Conservation (phyloP, 1,284 basidiomycete species). For the Microbotryum saponariae region DNA sequence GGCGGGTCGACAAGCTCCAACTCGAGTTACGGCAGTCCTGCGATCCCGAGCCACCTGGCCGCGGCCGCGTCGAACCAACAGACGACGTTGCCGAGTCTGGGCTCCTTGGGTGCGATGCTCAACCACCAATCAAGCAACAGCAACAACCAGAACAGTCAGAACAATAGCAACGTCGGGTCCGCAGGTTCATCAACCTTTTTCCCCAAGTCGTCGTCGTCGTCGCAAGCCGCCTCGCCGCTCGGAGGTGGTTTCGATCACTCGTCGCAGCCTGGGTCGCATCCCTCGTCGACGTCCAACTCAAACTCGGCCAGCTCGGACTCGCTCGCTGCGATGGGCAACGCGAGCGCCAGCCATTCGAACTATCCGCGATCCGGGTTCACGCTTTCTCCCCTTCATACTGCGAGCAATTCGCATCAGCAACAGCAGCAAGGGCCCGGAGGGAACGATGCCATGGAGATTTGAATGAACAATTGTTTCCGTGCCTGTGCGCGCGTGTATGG, state of each 20-base stretch:
- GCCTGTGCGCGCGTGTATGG: too few relatives aligned
- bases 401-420: not conserved
- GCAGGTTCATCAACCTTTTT: not conserved
- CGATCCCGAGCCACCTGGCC: too few relatives aligned
- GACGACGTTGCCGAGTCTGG: too few relatives aligned
- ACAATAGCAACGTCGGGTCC: not conserved
- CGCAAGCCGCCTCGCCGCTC: too few relatives aligned
- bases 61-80: too few relatives aligned
- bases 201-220: too few relatives aligned
- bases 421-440: not conserved
- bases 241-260: not conserved
- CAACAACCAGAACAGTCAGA: not conserved
- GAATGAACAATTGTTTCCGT: too few relatives aligned
- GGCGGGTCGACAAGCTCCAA: not conserved
- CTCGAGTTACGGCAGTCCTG: not conserved
- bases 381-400: not conserved
- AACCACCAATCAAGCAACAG: not conserved
- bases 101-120: not conserved
- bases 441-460: not conserved
- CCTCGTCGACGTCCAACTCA: not conserved
- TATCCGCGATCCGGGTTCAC: too few relatives aligned
- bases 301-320: slow-evolving; percentile 1
- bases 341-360: too few relatives aligned
- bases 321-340: not conserved
- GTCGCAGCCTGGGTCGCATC: not conserved